Conservation (phyloP, 176 grass and related monocot species). For the Avena eriantha region DNA sequence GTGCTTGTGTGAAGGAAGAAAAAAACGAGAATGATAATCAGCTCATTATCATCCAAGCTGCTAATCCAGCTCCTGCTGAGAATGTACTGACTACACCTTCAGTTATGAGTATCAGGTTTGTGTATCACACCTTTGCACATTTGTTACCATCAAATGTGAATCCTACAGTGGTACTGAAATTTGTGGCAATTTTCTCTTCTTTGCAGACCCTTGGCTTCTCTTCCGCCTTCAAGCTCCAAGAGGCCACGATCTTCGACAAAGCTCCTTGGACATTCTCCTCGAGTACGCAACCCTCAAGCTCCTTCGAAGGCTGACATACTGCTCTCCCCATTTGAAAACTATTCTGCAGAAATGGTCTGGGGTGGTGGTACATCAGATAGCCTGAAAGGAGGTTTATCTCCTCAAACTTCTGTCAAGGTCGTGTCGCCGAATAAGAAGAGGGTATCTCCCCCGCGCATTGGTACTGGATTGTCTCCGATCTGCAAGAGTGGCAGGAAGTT, state of each 20-base stretch:
- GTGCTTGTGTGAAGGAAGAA: conserved; percentile 59
- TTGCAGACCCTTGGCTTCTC: conserved; percentile 39
- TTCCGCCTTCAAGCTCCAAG: conserved; percentile 51
- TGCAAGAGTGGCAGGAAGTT: conserved; percentile 59
- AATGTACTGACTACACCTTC: conserved; percentile 67
- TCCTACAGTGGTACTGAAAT: conserved; percentile 33
- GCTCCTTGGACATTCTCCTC: conserved; percentile 47
- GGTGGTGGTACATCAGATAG: conserved; percentile 28
- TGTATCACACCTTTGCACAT: conserved; percentile 10
- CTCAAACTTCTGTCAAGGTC: conserved; percentile 54
- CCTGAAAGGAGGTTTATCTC: conserved; percentile 42
- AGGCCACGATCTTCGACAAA: conserved; percentile 49
- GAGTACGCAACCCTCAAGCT: conserved; percentile 35
- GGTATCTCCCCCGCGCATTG: conserved; percentile 54
- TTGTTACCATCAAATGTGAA: conserved; percentile 40
- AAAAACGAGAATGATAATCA: conserved; percentile 56
- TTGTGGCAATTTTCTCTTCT: conserved; percentile 21
- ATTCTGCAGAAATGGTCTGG: conserved; percentile 40
- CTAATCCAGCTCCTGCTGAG: conserved; percentile 49
- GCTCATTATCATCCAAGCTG: conserved; percentile 46
- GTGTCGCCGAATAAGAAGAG: conserved; percentile 69
- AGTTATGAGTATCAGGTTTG: conserved; percentile 65
- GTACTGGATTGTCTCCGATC: conserved; percentile 59
- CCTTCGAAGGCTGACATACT: conserved; percentile 43
- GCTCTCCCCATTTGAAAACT: conserved; percentile 46